A percentile compares a stretch with the other conserved stretches of the same genome.
Conservation (phyloP, 1,139 yeast species). For the Sugiyamaella neomexicana region DNA sequence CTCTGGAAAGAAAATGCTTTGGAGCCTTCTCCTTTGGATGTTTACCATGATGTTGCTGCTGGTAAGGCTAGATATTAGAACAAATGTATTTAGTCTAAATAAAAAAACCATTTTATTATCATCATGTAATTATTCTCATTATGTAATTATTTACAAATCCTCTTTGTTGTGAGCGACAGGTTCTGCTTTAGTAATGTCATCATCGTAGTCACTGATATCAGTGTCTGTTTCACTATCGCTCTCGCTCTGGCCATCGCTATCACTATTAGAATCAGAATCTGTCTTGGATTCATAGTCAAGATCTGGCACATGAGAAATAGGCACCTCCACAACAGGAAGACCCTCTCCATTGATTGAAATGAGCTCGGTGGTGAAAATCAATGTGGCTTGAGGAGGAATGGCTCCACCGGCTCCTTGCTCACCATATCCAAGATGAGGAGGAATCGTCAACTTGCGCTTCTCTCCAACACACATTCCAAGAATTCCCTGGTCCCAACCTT, state of each 20-base stretch:
- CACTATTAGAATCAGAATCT: constrained; percentile 14
- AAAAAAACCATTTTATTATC: no score
- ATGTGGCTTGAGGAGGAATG: constrained; percentile 72
- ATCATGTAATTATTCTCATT: no score
- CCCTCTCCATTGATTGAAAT: constrained; percentile 35
- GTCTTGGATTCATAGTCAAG: constrained; percentile 17
- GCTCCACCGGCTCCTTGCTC: constrained; percentile 64
- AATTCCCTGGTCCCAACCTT: constrained; percentile 88
- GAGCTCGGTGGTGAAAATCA: constrained; percentile 43
- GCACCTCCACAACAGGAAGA: constrained; percentile 10
- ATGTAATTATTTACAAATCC: constrained; percentile 6
- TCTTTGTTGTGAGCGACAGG: background rate
- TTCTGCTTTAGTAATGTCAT: background rate
- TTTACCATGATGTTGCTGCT: constrained; percentile 52
- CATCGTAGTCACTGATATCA: background rate
- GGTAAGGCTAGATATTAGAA: constrained; percentile 30
- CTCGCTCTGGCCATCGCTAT: no score
- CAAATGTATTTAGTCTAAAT: constrained; percentile 11
- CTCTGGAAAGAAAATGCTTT: constrained; percentile 89
- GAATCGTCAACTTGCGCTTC: constrained; percentile 73
- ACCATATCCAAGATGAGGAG: constrained; percentile 78
- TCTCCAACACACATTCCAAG: constrained; percentile 84
- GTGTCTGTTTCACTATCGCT: background rate
- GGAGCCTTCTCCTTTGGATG: constrained; percentile 91
- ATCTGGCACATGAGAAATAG: constrained; percentile 2